Conservation (phyloP, 129 eudicot genomes). For the Logfia minima region DNA sequence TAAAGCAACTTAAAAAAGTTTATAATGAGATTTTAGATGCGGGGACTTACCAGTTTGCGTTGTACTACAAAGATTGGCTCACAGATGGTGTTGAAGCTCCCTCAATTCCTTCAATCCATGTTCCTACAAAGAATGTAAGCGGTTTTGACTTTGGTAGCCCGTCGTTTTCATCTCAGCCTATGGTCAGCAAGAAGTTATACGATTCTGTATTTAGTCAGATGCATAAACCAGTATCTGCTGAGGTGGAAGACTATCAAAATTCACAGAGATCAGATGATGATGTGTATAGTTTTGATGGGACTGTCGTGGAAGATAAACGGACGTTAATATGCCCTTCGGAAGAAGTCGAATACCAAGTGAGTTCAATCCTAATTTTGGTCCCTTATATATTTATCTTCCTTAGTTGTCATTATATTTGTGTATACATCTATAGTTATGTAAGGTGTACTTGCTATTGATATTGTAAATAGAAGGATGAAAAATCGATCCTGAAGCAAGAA, state of each 20-base stretch:
- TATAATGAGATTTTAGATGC: slow-evolving; percentile 61
- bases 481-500: slow-evolving; percentile 24
- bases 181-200: slow-evolving; percentile 63
- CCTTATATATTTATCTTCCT: neutral
- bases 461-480: slow-evolving; percentile 36
- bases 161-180: slow-evolving; percentile 45
- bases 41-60: slow-evolving; percentile 70
- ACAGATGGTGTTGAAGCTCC: slow-evolving; percentile 76
- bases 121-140: slow-evolving; percentile 27
- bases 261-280: slow-evolving; percentile 45
- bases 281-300: slow-evolving; percentile 43
- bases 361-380: slow-evolving; percentile 21
- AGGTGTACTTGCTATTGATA: slow-evolving; percentile 4
- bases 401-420: neutral
- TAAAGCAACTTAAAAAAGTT: slow-evolving; percentile 62
- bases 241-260: slow-evolving; percentile 38
- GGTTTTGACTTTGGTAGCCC: slow-evolving; percentile 22
- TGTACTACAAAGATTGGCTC: slow-evolving; percentile 82
- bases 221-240: slow-evolving; percentile 37
- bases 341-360: slow-evolving; percentile 41
- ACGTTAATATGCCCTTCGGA: slow-evolving; percentile 38
- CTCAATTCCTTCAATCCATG: slow-evolving; percentile 53
- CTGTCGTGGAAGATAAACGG: slow-evolving; percentile 50
- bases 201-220: slow-evolving; percentile 50
- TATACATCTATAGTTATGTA: neutral